Evolutionary conservation across 306 rosid species (phyloP).

Genomic region (Acmispon strigosus): DNA sequence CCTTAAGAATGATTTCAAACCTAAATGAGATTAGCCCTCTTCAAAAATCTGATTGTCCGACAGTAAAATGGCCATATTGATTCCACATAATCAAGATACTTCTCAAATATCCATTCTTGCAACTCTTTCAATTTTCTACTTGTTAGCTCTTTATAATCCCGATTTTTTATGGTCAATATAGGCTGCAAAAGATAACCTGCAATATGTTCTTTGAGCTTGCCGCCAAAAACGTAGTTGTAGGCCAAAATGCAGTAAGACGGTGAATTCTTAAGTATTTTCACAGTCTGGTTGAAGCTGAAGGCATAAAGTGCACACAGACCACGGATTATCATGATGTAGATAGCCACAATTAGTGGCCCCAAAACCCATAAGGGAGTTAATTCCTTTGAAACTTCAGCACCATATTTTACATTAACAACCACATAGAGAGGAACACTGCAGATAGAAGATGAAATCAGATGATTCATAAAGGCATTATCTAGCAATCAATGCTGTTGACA

Average conservation of each 20-base stretch:
- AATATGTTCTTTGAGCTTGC: conserved; percentile 58
- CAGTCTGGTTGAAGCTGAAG: conserved; percentile 65
- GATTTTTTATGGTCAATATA: conserved; percentile 41
- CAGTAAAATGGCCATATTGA: conserved; percentile 85
- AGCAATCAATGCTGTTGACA: background rate
- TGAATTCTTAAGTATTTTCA: conserved; percentile 39
- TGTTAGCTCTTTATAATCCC: conserved; percentile 55
- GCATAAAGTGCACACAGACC: conserved; percentile 54
- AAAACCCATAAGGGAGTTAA: conserved; percentile 82
- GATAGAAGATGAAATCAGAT: conserved; percentile 22
- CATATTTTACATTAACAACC: conserved; percentile 59
- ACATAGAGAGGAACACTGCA: conserved; percentile 76
- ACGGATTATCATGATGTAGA: conserved; percentile 48
- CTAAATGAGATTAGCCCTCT: conserved; percentile 78
- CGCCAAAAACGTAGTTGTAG: conserved; percentile 39
- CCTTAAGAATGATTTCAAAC: conserved; percentile 20
- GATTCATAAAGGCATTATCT: background rate
- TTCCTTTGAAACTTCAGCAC: conserved; percentile 83
- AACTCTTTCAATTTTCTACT: conserved; percentile 48
- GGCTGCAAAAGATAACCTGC: conserved; percentile 47
- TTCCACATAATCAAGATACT: conserved; percentile 74
- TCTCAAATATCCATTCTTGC: conserved; percentile 48
- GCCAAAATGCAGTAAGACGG: conserved; percentile 58
- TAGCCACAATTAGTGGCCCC: conserved; percentile 67
- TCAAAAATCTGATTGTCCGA: conserved; percentile 69